Conservation (phyloP, 2,329 filamentous ascomycete species). For the Fusarium sp. region DNA sequence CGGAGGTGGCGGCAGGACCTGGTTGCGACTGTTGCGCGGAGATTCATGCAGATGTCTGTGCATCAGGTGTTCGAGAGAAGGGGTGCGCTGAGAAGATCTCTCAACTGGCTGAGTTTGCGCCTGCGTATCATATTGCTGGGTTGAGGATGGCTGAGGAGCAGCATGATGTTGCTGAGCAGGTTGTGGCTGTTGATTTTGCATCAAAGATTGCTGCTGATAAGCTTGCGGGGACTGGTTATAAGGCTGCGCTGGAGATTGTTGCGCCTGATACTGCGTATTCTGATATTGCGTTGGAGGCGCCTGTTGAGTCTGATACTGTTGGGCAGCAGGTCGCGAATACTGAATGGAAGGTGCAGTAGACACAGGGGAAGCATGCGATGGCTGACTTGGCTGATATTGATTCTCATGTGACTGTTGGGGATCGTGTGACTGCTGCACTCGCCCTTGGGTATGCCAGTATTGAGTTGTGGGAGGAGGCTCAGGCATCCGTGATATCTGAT, state of each 20-base stretch:
- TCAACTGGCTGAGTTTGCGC: not conserved
- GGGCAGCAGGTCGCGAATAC: not conserved
- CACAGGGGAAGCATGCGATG: not conserved
- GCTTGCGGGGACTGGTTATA: not conserved
- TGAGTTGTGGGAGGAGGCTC: not conserved
- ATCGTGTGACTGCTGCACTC: not conserved
- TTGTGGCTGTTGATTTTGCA: not conserved
- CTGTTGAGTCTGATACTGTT: not conserved
- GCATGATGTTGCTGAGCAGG: not conserved
- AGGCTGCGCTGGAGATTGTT: not conserved
- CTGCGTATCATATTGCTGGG: not conserved
- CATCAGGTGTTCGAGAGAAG: not conserved
- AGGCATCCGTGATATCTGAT: not conserved
- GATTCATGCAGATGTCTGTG: not conserved
- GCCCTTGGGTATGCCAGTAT: not conserved
- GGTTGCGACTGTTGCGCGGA: not conserved
- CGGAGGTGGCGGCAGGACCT: not conserved
- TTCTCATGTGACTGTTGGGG: not conserved
- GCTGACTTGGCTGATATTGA: not conserved
- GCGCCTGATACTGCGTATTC: not conserved
- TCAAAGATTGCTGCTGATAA: not conserved
- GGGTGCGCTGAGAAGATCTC: not conserved
- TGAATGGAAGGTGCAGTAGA: not conserved
- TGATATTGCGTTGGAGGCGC: not conserved
- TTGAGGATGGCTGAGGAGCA: not conserved